Evolutionary conservation across 441 rosid genomes (phyloP), one percentile per base, ranked within the genome.

Genomic region (Pelargonium citronellum): DNA sequence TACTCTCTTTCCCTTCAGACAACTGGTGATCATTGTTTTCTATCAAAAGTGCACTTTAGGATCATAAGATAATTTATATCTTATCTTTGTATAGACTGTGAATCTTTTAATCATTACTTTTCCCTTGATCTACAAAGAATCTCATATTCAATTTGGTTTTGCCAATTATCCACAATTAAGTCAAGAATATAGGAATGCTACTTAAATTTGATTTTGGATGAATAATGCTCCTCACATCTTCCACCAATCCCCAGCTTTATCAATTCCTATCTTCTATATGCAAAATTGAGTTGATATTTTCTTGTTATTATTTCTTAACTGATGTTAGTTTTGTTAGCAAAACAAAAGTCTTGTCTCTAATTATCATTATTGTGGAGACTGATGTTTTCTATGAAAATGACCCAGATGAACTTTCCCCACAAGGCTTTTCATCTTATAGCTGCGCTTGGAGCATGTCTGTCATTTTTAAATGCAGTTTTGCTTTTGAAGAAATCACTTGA

Each of bases 361-460:
- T 63, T 70, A 67, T 30, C 5, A 62, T 9, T 64, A 53, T 55
- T 51, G 63, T 11, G 53, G 49, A 12, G 58, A 70, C 62, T 51
- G 55, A 44, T 46, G 69, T n/a, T 22, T 72, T 17, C 34, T 15
- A 58, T 74, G 62, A 16, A 58, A 13, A 41, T 75, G 71, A 19
- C 47, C 41, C 84, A 91, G 94, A 79, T 79, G 79, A 79, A 63
- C 78, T 62, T 77, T 65, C 44, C 72, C 66, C 88, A 85, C 73
- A 89, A 81, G 67, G 78, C 82, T 69, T 73, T 86, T 74, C 75
- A 73, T 78, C 70, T 81, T 67, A 78, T 87, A 64, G 88, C 96
- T 68, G 79, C 75, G 53, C 72, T 86, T 61, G 97, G 89, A 84
- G 94, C 81, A 61, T 82, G 83, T 78, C 68, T 91, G 49, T 89